Conservation (phyloP, 2,329 filamentous ascomycete genomes). For the Aspergillus proliferans region DNA sequence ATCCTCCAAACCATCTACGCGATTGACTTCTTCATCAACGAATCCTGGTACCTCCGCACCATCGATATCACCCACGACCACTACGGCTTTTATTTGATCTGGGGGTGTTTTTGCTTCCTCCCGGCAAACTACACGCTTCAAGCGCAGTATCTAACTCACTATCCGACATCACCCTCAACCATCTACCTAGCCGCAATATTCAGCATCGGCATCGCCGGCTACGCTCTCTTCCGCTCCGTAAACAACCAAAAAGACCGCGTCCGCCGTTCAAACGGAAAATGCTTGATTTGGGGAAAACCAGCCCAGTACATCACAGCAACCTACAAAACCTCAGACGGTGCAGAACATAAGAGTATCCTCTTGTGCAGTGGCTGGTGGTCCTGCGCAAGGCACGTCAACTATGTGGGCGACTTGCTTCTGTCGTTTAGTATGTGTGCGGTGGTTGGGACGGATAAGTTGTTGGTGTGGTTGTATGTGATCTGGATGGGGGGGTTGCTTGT, state of each 20-base stretch:
- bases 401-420: conserved; percentile 20
- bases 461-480: conserved; percentile 43
- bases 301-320: too few relatives aligned
- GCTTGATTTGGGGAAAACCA: too few relatives aligned
- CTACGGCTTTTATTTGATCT: conserved; percentile 40
- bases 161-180: conserved; percentile 22
- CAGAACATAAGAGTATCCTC: too few relatives aligned
- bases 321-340: too few relatives aligned
- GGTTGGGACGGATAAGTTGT: conserved; percentile 27
- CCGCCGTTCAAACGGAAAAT: too few relatives aligned
- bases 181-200: neutral
- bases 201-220: too few relatives aligned
- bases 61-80: conserved; percentile 41
- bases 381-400: too few relatives aligned
- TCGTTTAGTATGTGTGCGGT: conserved; percentile 40
- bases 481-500: conserved; percentile 42
- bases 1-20: conserved; percentile 43
- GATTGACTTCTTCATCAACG: conserved; percentile 46
- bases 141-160: conserved; percentile 41
- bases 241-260: too few relatives aligned
- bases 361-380: too few relatives aligned
- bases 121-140: conserved; percentile 45
- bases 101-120: conserved; percentile 43
- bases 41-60: conserved; percentile 43
- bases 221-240: too few relatives aligned